Base-by-base conservation (phyloP, 306 rosid species). In the Rosa rugosa region DNA sequence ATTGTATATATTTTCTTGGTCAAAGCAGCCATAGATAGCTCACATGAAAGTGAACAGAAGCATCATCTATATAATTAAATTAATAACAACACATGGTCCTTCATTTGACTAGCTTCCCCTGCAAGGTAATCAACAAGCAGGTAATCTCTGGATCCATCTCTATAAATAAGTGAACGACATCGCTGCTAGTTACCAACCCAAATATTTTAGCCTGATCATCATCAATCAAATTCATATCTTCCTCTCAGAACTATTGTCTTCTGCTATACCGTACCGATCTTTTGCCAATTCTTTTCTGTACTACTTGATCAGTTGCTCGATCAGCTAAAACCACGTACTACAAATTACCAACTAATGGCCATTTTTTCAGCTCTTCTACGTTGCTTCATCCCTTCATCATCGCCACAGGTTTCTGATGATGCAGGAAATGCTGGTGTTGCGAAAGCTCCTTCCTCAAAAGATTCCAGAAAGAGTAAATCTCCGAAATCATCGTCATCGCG, bases 351-450 rank as follows among this genome's bases (percentile, higher is more conserved):
- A 62, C 2, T 2, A 27, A 74, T 74, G 78, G 54, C 56, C 25
- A 23, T 11, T 4, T 23, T 57, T 34, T 42, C 69, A 23, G 54
- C 23, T 74, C 18, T 73, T 56, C 40, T 71, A 40, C 34, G 13
- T 59, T 70, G 82, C 57, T 69, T 70, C 36, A 1, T 20, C 16
- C 71, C 78, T 6, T 54, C 67, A n/a, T 49, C 70, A 1, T 69
- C 64, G 11, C 17, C 66, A 3, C 49, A 17, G 51, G 68, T 63
- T 53, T 79, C 78, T 5, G 67, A 60, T 44, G 38, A 50, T 31
- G 78, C 22, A 46, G 22, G 49, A 49, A 7, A 18, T 47, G 31
- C 20, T 14, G 27, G 64, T 9, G n/a, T 27, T 18, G 38, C 5
- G 7, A 67, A 50, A 51, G 9, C 27, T 31, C 14, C 51, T 54